Conservation (phyloP, 257 asterid species). For the Solanum peruvianum region DNA sequence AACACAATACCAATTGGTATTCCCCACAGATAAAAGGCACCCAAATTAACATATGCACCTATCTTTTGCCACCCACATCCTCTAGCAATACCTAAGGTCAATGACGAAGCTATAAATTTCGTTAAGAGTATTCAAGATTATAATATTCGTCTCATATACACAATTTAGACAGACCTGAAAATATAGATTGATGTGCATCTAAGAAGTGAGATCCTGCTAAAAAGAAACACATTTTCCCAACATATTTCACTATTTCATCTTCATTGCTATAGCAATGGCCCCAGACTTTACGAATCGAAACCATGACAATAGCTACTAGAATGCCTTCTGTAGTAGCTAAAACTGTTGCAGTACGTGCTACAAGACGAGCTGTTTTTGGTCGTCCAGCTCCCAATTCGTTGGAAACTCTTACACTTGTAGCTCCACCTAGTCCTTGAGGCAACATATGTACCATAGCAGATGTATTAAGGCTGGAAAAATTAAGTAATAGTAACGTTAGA, state of each 20-base stretch:
- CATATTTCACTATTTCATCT: slow-evolving; percentile 31
- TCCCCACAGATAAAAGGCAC: slow-evolving; percentile 47
- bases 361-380: slow-evolving; percentile 47
- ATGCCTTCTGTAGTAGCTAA: slow-evolving; percentile 42
- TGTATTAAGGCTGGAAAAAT: slow-evolving; percentile 39
- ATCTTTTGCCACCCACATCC: slow-evolving; percentile 83
- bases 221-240: slow-evolving; percentile 40
- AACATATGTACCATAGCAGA: slow-evolving; percentile 52
- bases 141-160: not conserved
- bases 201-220: slow-evolving; percentile 34
- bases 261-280: slow-evolving; percentile 56
- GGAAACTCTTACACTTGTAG: slow-evolving; percentile 50
- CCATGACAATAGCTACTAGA: slow-evolving; percentile 27
- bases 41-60: slow-evolving; percentile 58
- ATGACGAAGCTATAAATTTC: not conserved
- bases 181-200: slow-evolving; percentile 30
- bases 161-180: slow-evolving; percentile 16
- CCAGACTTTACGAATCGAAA: slow-evolving; percentile 41
- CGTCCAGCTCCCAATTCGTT: slow-evolving; percentile 59
- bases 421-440: slow-evolving; percentile 64
- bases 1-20: slow-evolving; percentile 37
- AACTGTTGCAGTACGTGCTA: slow-evolving; percentile 29
- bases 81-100: not conserved
- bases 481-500: not conserved
- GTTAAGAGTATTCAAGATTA: not conserved